These are phyloP conservation scores for Stentor roeselii DNA, from an alignment of 73 alveolate genomes.

Conservation along the genomic window DNA sequence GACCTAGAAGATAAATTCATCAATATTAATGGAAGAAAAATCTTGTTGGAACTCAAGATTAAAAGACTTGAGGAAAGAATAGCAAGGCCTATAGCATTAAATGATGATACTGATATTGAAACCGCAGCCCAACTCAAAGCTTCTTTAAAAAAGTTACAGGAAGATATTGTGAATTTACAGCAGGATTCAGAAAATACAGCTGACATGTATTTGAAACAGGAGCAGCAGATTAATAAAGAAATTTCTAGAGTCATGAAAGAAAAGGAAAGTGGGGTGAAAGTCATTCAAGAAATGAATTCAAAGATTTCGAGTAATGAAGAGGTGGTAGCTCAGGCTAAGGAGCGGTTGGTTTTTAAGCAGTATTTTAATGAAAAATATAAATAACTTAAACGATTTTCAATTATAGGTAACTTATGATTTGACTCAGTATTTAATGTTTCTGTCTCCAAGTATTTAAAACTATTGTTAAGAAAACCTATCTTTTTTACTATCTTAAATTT, in stretches of 20 bases:
- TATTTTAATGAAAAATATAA: background rate
- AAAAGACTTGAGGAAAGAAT: background rate
- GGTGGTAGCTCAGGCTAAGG: background rate
- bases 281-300: background rate
- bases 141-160: background rate
- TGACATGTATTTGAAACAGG: background rate
- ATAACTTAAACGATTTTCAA: too few species aligned
- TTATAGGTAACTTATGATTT: too few species aligned
- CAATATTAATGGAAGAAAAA: slow-evolving; percentile 8
- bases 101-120: slow-evolving; percentile 1
- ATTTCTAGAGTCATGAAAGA: background rate
- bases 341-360: slow-evolving; percentile 11
- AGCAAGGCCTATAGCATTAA: background rate
- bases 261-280: background rate
- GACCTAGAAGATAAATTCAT: slow-evolving; percentile 5
- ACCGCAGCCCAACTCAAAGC: background rate
- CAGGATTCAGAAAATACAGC: background rate
- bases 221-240: background rate
- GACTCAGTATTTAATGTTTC: too few species aligned
- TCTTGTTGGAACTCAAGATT: background rate
- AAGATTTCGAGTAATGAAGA: background rate
- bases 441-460: too few species aligned
- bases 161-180: background rate
- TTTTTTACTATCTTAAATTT: too few species aligned
- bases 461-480: too few species aligned